Conservation (phyloP, 129 eudicot genomes). For the Apium graveolens region DNA sequence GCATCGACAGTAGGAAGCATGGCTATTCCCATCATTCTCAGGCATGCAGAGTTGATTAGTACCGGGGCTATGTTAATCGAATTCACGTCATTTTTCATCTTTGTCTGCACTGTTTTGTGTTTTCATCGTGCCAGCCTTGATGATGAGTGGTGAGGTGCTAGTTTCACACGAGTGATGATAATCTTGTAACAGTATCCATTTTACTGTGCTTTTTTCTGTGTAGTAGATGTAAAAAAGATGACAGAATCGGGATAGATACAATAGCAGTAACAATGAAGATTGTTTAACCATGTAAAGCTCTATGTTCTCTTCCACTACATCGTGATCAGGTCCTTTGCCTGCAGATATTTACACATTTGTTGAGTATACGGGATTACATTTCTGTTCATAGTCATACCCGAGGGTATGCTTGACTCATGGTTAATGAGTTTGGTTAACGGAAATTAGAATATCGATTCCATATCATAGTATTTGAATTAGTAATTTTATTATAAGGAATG, state of each 20-base stretch:
- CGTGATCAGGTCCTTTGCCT: neutral
- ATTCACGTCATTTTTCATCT: conserved; percentile 77
- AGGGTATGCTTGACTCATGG: too few relatives aligned
- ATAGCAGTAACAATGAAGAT: neutral
- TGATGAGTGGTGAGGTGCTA: conserved; percentile 70
- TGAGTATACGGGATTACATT: neutral
- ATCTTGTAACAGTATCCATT: conserved; percentile 1
- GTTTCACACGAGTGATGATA: too few relatives aligned
- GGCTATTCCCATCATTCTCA: conserved; percentile 85
- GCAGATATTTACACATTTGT: neutral
- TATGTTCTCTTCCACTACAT: neutral
- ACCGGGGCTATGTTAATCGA: conserved; percentile 95
- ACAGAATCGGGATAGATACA: conserved; percentile 2
- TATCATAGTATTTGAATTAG: too few relatives aligned
- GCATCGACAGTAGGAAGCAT: conserved; percentile 94
- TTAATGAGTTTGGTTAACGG: too few relatives aligned
- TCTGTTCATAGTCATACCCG: neutral
- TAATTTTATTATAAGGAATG: too few relatives aligned
- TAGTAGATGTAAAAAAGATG: conserved; percentile 19
- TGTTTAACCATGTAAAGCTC: conserved; percentile 29
- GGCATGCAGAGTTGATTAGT: conserved; percentile 73
- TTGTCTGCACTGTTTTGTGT: conserved; percentile 86
- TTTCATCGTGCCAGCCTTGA: conserved; percentile 96
- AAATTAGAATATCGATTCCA: too few relatives aligned
- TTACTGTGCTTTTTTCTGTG: neutral